Evolutionary conservation across 108 stramenopile genomes (phyloP), one percentile per base, ranked within the genome.

Genomic region (Fragilaria radians): DNA sequence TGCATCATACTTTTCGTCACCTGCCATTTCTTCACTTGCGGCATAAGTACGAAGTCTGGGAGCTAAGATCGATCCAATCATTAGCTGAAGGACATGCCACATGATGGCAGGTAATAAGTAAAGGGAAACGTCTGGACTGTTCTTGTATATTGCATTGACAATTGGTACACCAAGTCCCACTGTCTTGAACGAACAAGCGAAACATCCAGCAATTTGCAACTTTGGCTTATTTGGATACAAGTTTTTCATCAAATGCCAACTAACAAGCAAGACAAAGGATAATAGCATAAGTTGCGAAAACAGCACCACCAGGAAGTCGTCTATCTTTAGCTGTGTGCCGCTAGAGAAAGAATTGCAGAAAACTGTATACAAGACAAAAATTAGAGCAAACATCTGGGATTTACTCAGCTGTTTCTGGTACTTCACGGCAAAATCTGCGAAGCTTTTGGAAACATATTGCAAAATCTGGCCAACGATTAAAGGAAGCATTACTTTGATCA

Each of bases 161-260:
- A 89, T 49, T 7, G 87, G 83, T 19, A 89, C 69, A 5, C 87
- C 87, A 76, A 89, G 61, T 9, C 81, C 73, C 23, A 89, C 71
- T 23, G 83, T 88, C 55, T 88, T 88, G 55, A 80, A 75, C 22
- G 81, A 75, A 52, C 76, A 79, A 0, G 78, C 82, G 54, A 76
- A 84, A 18, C 84, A 67, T n/a, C 80, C 86, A 70, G 79, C 76
- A 46, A 82, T 82, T 22, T 68, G 67, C 11, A 82, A 53, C 32
- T 63, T 65, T 1, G 82, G 85, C 23, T 73, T 59, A 4, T 67
- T 31, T 1, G 46, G 60, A 46, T 81, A 85, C 9, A 77, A 29
- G 3, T 74, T 0, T 4, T 57, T 29, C 17, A 86, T 48, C 4
- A 46, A 53, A 30, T 61, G 32, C 81, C 81, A 82, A 0, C 79